phyloP scores from a whole-genome alignment of 192 early-diverging fungal species.

The Helicostylum pulchrum region DNA sequence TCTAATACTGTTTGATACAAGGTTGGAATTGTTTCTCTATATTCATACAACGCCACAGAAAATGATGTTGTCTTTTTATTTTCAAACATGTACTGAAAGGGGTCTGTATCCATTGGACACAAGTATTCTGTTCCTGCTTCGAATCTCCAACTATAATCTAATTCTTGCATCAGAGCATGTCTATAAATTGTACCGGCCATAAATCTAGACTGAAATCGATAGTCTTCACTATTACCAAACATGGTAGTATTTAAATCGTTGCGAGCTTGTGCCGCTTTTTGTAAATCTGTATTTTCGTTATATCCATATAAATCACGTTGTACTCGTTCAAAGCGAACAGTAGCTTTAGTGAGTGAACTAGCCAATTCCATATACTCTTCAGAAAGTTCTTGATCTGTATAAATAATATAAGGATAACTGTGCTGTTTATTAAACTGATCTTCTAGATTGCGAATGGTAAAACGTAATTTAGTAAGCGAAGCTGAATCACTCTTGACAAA shows the following conservation, averaged over 20 bases:
- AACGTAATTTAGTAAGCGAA: slow-evolving; percentile 20
- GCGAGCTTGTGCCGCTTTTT: slow-evolving; percentile 28
- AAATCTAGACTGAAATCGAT: slow-evolving; percentile 54
- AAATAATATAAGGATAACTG: slow-evolving; percentile 38
- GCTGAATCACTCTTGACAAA: slow-evolving; percentile 30
- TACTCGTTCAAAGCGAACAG: slow-evolving; percentile 28
- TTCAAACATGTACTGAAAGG: slow-evolving; percentile 53
- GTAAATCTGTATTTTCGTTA: slow-evolving; percentile 18
- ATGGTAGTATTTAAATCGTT: slow-evolving; percentile 30
- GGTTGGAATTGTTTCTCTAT: slow-evolving; percentile 46
- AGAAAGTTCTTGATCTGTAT: slow-evolving; percentile 26
- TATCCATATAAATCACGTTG: slow-evolving; percentile 25
- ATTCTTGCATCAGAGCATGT: slow-evolving; percentile 47
- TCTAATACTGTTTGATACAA: slow-evolving; percentile 44
- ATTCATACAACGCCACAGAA: slow-evolving; percentile 50
- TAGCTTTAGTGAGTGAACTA: slow-evolving; percentile 14
- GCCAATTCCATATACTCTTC: slow-evolving; percentile 33
- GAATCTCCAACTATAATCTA: slow-evolving; percentile 60
- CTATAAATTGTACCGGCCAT: slow-evolving; percentile 41
- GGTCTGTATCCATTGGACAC: slow-evolving; percentile 51
- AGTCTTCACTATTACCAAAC: slow-evolving; percentile 38
- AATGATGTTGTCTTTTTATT: slow-evolving; percentile 49
- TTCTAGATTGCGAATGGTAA: slow-evolving; percentile 34
- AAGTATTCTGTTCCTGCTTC: slow-evolving; percentile 50
- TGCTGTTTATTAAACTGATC: slow-evolving; percentile 30